Percentiles rank a stretch among this genome's conserved stretches.
phyloP scores from a whole-genome alignment of 176 grass and related monocot species.

The Hsuehochloa calcarea region DNA sequence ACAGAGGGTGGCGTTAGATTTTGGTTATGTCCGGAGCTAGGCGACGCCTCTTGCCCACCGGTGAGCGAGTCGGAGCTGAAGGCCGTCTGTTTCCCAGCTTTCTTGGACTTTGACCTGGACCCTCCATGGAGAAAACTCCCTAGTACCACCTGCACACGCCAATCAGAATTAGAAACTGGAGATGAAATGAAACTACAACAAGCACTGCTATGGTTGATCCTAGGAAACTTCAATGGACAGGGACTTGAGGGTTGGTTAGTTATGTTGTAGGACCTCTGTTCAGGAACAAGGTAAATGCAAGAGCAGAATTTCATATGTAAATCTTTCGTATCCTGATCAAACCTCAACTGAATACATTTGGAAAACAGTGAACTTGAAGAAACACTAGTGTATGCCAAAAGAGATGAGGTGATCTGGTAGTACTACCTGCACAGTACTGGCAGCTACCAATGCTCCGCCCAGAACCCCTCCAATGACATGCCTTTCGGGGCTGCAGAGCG shows the following conservation, averaged over 20 bases:
- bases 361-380: background rate
- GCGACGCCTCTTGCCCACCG: conserved; percentile 22
- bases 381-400: background rate
- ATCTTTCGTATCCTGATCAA: background rate
- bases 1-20: conserved; percentile 44
- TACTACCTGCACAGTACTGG: conserved; percentile 63
- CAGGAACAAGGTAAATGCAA: background rate
- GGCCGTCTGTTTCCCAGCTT: conserved; percentile 35
- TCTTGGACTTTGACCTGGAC: conserved; percentile 66
- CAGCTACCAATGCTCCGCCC: conserved; percentile 55
- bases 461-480: conserved; percentile 70
- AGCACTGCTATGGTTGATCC: background rate
- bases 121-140: conserved; percentile 64
- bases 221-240: background rate
- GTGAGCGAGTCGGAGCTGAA: conserved; percentile 42
- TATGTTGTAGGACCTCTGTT: background rate
- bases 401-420: background rate
- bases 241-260: too few species aligned
- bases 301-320: background rate
- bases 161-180: background rate
- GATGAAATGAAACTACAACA: background rate
- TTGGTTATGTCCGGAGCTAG: conserved; percentile 59
- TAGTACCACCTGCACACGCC: conserved; percentile 52
- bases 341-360: background rate
- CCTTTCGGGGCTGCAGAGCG: conserved; percentile 65